Base-by-base conservation (phyloP, 2,329 filamentous ascomycete species). In the Xylariaceae sp. region DNA sequence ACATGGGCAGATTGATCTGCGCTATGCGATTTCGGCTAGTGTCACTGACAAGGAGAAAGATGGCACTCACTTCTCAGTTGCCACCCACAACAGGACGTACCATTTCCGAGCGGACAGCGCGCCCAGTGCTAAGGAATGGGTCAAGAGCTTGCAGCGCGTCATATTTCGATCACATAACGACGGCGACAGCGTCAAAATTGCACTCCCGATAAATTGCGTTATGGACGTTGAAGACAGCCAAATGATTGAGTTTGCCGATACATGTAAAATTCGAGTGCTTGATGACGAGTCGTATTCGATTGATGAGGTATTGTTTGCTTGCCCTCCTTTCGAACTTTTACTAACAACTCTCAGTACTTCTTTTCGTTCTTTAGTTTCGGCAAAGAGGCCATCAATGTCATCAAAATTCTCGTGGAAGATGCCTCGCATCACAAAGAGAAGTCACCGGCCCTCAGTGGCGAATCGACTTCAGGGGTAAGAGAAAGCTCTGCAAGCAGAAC, bases 131-230 rank as follows among this genome's bases (percentile, higher is more conserved):
- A 94, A 90, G 67, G 94, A 97, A 73, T 99, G 94, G 94, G 91
- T 96, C 41, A 94, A 94, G 69, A 84, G 88, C 46, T 75, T 99
- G 22, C 92, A 96, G 64, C 88, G 94, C 52, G 91, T 96, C 59
- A 96, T 97, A 49, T 97, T 97, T 65, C 81, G 91, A 44, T 92
- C 90, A 11, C 91, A 95, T 70, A 97, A 97, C 63, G 92, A 96
- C 55, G 92, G 94, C 10, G 91, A 96, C 65, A 96, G 91, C 64
- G 89, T 99, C 67, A 97, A 97, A 73, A 95, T 97, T 48, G 94
- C 89, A 1, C 72, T 97, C 27, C 92, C 91, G 0, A 87, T 96
- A 45, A 80, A 85, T 51, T 96, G 95, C 58, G 80, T 97, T 17
- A 84, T 97, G 50, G 92, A 97, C 59, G 84, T 97, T 41, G 94